These are phyloP conservation scores for Climacium dendroides DNA, from an alignment of 225 moss, liverwort and hornwort species.

Conservation along the genomic window DNA sequence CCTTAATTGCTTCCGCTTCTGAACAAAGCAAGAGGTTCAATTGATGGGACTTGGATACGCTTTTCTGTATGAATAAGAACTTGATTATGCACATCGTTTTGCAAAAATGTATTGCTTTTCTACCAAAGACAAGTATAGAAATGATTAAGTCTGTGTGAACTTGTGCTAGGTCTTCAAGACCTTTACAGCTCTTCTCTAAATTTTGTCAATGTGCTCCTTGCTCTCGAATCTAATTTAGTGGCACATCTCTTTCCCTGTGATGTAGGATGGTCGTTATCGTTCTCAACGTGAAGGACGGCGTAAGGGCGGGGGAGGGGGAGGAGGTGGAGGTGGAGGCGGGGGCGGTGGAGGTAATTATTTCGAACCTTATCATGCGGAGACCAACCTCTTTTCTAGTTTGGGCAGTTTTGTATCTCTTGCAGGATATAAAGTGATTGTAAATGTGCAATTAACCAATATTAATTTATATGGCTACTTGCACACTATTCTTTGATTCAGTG, in stretches of 20 bases:
- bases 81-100: neutral
- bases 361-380: neutral
- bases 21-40: neutral
- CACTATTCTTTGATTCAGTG: neutral
- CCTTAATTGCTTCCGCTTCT: neutral
- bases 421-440: neutral
- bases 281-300: conserved; percentile 77
- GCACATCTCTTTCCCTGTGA: neutral
- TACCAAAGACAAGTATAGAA: neutral
- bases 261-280: conserved; percentile 82
- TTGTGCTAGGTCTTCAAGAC: neutral
- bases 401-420: neutral
- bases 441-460: neutral
- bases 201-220: neutral
- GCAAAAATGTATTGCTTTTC: neutral
- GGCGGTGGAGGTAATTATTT: conserved; percentile 22
- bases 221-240: neutral
- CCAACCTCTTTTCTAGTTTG: neutral
- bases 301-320: conserved; percentile 45
- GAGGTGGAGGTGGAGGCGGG: conserved; percentile 37
- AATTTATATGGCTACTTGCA: neutral
- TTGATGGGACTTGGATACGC: neutral
- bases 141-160: neutral
- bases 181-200: neutral
- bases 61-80: neutral